phyloP scores from a whole-genome alignment of 768 basidiomycete genomes.

The Cystofilobasidium ferigula region DNA sequence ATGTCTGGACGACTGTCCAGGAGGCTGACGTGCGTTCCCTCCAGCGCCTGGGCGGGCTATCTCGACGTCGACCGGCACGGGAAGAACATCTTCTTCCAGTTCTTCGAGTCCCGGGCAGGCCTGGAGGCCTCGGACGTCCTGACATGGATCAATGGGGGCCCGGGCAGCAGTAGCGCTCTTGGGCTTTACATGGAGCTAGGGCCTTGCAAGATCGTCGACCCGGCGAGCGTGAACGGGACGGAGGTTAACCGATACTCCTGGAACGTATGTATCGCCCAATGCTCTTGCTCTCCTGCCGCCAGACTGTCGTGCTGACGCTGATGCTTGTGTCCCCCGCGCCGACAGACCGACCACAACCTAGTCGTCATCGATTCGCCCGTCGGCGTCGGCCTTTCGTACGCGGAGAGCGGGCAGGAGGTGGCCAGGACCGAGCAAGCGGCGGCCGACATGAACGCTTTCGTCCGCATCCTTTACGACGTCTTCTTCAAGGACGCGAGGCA shows the following conservation, averaged over 20 bases:
- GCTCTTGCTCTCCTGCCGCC: too few relatives aligned
- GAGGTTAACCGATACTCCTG: conserved; percentile 26
- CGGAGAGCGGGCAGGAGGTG: conserved; percentile 28
- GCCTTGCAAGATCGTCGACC: conserved; percentile 17
- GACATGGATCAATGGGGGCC: conserved; percentile 7
- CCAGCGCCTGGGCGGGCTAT: conserved; percentile 23
- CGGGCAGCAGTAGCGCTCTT: neutral
- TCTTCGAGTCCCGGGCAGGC: conserved; percentile 23
- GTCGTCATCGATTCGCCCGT: conserved; percentile 18
- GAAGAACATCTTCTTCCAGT: conserved; percentile 19
- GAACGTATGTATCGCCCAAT: conserved; percentile 28
- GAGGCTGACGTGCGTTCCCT: neutral
- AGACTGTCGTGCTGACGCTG: neutral
- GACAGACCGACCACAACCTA: too few relatives aligned
- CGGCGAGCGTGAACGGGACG: conserved; percentile 15
- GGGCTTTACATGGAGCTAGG: conserved; percentile 5
- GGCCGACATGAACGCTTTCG: conserved; percentile 58
- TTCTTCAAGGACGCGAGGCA: conserved; percentile 64
- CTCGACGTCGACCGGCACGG: conserved; percentile 25
- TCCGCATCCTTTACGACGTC: conserved; percentile 62
- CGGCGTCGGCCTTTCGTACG: conserved; percentile 29
- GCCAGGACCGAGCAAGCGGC: conserved; percentile 55
- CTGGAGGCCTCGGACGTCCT: conserved; percentile 27
- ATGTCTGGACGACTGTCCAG: neutral
- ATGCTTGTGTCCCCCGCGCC: neutral